Evolutionary conservation across 257 asterid species (phyloP), one percentile per base, ranked within the genome.

Genomic region (Misopates orontium): DNA sequence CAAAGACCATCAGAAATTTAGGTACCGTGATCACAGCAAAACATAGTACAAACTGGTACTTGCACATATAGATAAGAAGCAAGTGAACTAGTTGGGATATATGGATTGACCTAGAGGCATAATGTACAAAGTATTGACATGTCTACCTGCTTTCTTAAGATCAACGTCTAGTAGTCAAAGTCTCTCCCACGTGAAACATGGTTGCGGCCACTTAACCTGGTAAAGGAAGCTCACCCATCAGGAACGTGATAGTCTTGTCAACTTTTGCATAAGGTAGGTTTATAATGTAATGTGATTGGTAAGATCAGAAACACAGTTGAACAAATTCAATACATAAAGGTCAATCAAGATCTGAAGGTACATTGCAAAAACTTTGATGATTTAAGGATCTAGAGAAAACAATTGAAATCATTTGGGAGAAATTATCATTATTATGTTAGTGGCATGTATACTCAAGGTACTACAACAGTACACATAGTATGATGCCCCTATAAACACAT

Each of bases 201-300:
- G 75, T 77, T 83, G 75, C 90, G 96, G 70, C 95, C 95, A 63
- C 95, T 84, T 62, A 82, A 81, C 94, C 99, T 93, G 90, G 81
- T 75, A 68, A 77, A 53, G 71, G 75, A 76, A 83, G 72, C 75
- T 69, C 52, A 36, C 42, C n/a, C 42, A 64, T 80, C 78, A 86
- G 75, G 72, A 66, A 15, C 47, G 14, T 16, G 14, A 57, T 47
- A 57, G 18, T 17, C 23, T 36, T 56, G 32, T 57, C 32, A 57
- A 57, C 12, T 32, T 25, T 61, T 54, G 52, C 51, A 60, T 66
- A 13, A 62, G 73, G 69, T 62, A 25, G 61, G 44, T 21, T 44
- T 18, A 67, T 53, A 60, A 53, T 63, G 31, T 62, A 59, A 42
- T 39, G 17, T 28, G 36, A 28, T 2, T 28, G 36, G 7, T 28